Evolutionary conservation across 176 grass and related monocot species (phyloP).

Genomic region (Dactylis glomerata): DNA sequence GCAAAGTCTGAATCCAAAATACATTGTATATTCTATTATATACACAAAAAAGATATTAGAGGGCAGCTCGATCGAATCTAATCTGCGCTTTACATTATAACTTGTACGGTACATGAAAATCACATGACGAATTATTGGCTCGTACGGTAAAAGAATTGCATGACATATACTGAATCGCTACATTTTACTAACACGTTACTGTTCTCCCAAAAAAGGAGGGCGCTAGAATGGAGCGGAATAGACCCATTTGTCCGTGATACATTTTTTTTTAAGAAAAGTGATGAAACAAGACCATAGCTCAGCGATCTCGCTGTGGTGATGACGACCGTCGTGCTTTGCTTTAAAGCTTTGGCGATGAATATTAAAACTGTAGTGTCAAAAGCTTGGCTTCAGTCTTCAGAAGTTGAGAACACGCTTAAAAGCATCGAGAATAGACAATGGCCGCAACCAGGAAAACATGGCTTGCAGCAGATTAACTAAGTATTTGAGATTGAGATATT

Average conservation of each 20-base stretch:
- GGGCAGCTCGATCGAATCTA: background rate
- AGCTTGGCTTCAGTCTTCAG: background rate
- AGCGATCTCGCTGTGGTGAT: background rate
- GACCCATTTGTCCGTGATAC: no score
- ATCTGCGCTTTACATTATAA: background rate
- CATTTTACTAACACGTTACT: background rate
- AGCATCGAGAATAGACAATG: background rate
- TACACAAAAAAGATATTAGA: background rate
- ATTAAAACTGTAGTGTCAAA: background rate
- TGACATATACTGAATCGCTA: background rate
- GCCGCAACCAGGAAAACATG: background rate
- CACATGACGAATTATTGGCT: background rate
- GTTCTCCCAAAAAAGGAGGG: background rate
- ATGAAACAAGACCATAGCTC: no score
- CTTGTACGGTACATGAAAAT: background rate
- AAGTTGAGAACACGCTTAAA: conserved; percentile 28
- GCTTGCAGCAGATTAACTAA: background rate
- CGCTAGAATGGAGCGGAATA: background rate
- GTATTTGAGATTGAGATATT: no score
- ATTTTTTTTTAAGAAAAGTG: no score
- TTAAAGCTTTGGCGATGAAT: background rate
- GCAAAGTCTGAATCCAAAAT: no score
- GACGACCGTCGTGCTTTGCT: conserved; percentile 9
- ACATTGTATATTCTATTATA: no score
- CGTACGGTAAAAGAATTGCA: background rate